Evolutionary conservation across 2,329 filamentous ascomycete species (phyloP).

Genomic region (Phialophora chinensis): DNA sequence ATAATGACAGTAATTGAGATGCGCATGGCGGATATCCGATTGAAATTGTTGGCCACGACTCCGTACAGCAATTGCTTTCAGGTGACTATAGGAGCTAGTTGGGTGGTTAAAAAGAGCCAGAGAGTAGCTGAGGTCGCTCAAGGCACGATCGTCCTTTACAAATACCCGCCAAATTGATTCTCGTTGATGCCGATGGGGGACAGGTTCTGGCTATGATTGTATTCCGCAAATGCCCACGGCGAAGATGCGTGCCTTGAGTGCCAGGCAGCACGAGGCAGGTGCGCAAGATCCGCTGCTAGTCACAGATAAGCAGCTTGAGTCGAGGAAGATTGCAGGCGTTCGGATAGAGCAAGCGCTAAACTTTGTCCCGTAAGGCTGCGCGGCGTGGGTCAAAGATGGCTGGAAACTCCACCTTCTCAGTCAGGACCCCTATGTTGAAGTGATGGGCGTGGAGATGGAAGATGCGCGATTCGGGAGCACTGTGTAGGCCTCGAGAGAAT

Average conservation of each 20-base stretch:
- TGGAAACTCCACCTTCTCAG: background rate
- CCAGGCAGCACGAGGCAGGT: background rate
- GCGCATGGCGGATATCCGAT: background rate
- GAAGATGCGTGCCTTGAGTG: background rate
- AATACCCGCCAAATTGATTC: background rate
- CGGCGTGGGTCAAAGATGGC: background rate
- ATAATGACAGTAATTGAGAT: background rate
- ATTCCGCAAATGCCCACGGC: background rate
- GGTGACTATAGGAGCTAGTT: background rate
- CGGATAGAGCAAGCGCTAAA: constrained; percentile 21
- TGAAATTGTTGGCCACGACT: background rate
- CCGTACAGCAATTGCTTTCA: background rate
- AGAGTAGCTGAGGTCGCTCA: background rate
- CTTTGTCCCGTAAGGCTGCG: constrained; percentile 16
- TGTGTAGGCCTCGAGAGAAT: background rate
- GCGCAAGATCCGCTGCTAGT: background rate
- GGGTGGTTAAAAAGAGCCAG: background rate
- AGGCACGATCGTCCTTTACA: background rate
- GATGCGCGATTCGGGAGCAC: background rate
- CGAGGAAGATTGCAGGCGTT: constrained; percentile 20
- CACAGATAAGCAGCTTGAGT: constrained; percentile 14
- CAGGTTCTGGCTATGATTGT: background rate
- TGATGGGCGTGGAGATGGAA: background rate
- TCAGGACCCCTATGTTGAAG: background rate
- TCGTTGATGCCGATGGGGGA: background rate